These are phyloP conservation scores for Danielia reshetovae DNA, from an alignment of 805 yeast genomes.

Conservation along the genomic window DNA sequence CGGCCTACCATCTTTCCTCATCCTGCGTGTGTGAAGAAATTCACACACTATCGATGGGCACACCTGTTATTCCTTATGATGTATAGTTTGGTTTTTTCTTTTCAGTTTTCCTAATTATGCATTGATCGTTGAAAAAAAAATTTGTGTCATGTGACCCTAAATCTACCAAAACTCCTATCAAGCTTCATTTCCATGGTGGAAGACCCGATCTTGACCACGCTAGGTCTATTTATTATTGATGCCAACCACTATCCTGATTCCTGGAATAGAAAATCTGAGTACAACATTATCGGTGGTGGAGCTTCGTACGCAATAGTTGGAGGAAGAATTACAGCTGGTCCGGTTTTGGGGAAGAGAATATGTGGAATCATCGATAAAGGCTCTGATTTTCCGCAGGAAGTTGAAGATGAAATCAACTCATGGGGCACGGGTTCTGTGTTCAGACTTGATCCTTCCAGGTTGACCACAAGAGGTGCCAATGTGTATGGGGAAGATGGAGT, in stretches of 20 bases:
- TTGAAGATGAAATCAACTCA: conserved; percentile 40
- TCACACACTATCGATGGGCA: too few relatives aligned
- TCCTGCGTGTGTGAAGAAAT: too few relatives aligned
- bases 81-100: too few relatives aligned
- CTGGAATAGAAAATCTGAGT: conserved; percentile 28
- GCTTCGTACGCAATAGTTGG: conserved; percentile 82
- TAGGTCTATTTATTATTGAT: conserved; percentile 90
- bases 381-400: conserved; percentile 58
- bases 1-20: too few relatives aligned
- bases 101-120: too few relatives aligned
- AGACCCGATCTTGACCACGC: conserved; percentile 47
- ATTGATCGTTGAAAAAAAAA: too few relatives aligned
- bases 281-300: conserved; percentile 81
- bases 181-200: background rate
- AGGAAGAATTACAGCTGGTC: conserved; percentile 52
- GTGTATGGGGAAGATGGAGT: conserved; percentile 59
- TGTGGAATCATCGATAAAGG: conserved; percentile 81
- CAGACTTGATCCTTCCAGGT: conserved; percentile 48
- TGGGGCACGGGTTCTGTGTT: conserved; percentile 65
- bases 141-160: too few relatives aligned
- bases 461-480: conserved; percentile 82
- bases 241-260: conserved; percentile 61
- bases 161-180: too few relatives aligned
- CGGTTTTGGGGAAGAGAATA: conserved; percentile 30
- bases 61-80: too few relatives aligned